Percentiles rank a stretch among this genome's conserved stretches.
Evolutionary conservation across 148 eudicot species (phyloP).

Genomic region (Fagopyrum esculentum): DNA sequence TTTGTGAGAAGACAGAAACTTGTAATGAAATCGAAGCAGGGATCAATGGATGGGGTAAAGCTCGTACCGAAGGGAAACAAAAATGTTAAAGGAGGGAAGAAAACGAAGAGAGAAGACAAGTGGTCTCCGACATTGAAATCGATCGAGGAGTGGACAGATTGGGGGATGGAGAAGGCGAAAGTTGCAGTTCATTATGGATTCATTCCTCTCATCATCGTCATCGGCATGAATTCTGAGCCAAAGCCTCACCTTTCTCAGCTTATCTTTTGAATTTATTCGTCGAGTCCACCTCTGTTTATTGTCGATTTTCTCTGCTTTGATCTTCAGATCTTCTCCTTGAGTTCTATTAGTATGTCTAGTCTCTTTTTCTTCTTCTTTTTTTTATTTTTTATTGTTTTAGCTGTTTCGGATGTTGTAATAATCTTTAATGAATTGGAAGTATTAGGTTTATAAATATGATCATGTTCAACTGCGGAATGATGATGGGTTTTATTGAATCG

Average conservation of each 20-base stretch:
- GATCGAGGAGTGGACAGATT: constrained; percentile 16
- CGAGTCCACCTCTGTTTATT: not conserved
- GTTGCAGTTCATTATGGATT: constrained; percentile 11
- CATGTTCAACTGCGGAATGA: not conserved
- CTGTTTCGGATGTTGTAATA: not conserved
- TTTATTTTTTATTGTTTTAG: not conserved
- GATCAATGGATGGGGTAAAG: not conserved
- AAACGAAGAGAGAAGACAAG: constrained; percentile 10
- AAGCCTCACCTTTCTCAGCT: constrained; percentile 13
- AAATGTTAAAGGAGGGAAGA: not conserved
- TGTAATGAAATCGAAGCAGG: not conserved
- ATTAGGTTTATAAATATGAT: not conserved
- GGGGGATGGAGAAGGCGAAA: constrained; percentile 7
- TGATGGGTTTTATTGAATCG: not conserved
- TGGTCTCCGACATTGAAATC: not conserved
- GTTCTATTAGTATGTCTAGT: not conserved
- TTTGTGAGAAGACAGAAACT: not conserved
- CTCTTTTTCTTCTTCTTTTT: not conserved
- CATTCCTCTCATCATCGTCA: constrained; percentile 13
- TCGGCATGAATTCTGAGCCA: constrained; percentile 15
- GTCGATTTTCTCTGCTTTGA: not conserved
- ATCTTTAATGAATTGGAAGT: not conserved
- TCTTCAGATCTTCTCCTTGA: not conserved
- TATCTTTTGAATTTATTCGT: constrained; percentile 5
- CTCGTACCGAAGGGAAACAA: not conserved